Evolutionary conservation across 371 early-diverging fungal species (phyloP), one percentile per base, ranked within the genome.

Genomic region (Polyrhizophydium stewartii): DNA sequence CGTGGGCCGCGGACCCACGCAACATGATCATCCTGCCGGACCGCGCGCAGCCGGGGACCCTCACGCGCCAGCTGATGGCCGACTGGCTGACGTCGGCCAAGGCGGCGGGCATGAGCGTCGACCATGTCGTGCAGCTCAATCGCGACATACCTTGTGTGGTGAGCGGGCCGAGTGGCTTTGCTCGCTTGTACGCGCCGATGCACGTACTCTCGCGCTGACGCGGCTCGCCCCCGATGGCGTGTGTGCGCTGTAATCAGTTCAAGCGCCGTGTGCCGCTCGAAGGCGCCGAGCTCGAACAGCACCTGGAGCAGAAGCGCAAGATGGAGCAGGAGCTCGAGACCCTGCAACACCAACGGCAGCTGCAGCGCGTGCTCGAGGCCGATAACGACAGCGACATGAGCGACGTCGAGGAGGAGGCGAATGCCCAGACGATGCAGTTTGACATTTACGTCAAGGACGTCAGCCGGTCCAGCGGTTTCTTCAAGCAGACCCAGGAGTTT

Each of bases 361-460:
- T 59, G 88, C 88, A 5, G 87, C 89, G 0, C 62, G 86, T 86
- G 53, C 81, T 85, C 82, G 1, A 81, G 89, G 47, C 78, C 68
- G 92, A 91, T 55, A 88, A 88, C 19, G 89, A 91, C 56, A 69
- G 73, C 59, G 85, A 74, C 58, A 55, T 73, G 49, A 74, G 60
- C 9, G 89, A 85, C 62, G 74, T 81, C 24, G 85, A 87, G 41
- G 88, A 85, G n/a, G 77, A 69, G 21, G 40, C 47, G 38, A 17
- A 59, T 31, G 51, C 49, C 28, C 55, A 46, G 13, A 27, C 58
- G 24, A 71, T 63, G 0, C 84, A 85, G 46, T 89, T 81, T 67
- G 96, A 95, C 72, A 75, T 92, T 16, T 89, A 93, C 63, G 86
- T 93, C 55, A 79, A 86, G 61, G 91, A 92, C 60, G 76, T 79